phyloP scores from a whole-genome alignment of 2,329 filamentous ascomycete species.

The Parafenestella ontariensis region DNA sequence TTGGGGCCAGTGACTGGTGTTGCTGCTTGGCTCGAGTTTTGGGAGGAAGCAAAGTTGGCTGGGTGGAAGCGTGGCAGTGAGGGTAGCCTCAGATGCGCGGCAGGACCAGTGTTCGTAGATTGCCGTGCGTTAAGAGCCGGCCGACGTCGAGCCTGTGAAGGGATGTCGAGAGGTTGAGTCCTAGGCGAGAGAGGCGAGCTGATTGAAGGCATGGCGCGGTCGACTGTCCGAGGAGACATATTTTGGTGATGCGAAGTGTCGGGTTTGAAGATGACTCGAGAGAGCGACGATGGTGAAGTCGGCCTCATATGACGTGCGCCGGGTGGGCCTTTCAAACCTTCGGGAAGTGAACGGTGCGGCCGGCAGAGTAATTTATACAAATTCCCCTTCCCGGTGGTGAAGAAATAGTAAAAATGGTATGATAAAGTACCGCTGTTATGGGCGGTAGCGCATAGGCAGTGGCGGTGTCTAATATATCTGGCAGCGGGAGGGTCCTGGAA shows the following conservation, averaged over 20 bases:
- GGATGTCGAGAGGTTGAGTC: slow-evolving; percentile 46
- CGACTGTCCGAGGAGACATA: slow-evolving; percentile 37
- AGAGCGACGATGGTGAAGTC: slow-evolving; percentile 28
- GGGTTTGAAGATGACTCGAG: slow-evolving; percentile 26
- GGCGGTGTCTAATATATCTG: slow-evolving; percentile 42
- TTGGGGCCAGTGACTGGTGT: slow-evolving; percentile 49
- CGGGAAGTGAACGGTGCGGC: slow-evolving; percentile 3
- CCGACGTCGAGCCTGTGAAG: slow-evolving; percentile 44
- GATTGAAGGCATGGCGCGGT: slow-evolving; percentile 41
- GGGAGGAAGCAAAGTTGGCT: slow-evolving; percentile 56
- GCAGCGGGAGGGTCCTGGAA: slow-evolving; percentile 41
- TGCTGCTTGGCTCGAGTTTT: slow-evolving; percentile 45
- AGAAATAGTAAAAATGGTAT: slow-evolving; percentile 4
- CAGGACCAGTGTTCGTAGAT: slow-evolving; percentile 43
- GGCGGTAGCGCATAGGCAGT: slow-evolving; percentile 27
- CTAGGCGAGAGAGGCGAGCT: slow-evolving; percentile 45
- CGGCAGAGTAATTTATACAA: slow-evolving; percentile 11
- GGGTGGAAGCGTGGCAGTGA: slow-evolving; percentile 61
- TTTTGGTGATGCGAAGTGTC: slow-evolving; percentile 21
- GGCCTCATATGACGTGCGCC: slow-evolving; percentile 38
- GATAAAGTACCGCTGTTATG: slow-evolving; percentile 14
- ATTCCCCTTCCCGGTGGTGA: slow-evolving; percentile 6
- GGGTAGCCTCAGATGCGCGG: slow-evolving; percentile 54
- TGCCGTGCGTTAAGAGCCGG: slow-evolving; percentile 42
- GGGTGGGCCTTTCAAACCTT: slow-evolving; percentile 23